These are phyloP conservation scores for Passiflora organensis DNA, from an alignment of 345 rosid genomes.

Conservation along the genomic window DNA sequence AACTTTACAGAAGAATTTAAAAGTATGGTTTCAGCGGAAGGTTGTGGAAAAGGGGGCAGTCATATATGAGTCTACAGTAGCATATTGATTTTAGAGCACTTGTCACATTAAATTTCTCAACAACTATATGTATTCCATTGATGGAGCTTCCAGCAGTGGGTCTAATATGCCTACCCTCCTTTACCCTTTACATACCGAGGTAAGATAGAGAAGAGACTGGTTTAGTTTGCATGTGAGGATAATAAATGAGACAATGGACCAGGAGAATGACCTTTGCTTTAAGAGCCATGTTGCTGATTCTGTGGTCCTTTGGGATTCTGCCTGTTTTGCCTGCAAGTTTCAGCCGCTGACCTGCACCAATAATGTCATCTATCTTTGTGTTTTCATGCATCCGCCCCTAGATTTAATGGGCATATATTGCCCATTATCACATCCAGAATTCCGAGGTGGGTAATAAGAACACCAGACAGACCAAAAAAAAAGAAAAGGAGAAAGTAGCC, in stretches of 20 bases:
- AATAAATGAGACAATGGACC: constrained; percentile 19
- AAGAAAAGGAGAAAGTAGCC: too few relatives aligned
- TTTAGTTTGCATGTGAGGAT: constrained; percentile 29
- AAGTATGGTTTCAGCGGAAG: too few relatives aligned
- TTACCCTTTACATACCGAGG: background rate
- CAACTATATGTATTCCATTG: background rate
- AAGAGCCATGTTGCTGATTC: too few relatives aligned
- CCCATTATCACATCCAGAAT: too few relatives aligned
- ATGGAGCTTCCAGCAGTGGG: constrained; percentile 6
- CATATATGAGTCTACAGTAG: background rate
- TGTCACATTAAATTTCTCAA: constrained; percentile 20
- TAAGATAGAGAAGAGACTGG: background rate
- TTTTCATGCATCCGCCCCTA: too few relatives aligned
- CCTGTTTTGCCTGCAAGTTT: too few relatives aligned
- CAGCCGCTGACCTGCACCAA: constrained; percentile 10
- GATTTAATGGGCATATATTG: too few relatives aligned
- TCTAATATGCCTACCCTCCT: background rate
- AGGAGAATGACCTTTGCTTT: too few relatives aligned
- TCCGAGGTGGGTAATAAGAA: too few relatives aligned
- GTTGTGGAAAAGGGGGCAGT: background rate
- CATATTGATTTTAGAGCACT: background rate
- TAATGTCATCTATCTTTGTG: background rate
- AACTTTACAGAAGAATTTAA: too few relatives aligned
- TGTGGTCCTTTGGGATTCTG: constrained; percentile 19
- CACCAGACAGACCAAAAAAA: too few relatives aligned